Evolutionary conservation across 2,329 filamentous ascomycete species (phyloP).

Genomic region (Exophiala aquamarina): DNA sequence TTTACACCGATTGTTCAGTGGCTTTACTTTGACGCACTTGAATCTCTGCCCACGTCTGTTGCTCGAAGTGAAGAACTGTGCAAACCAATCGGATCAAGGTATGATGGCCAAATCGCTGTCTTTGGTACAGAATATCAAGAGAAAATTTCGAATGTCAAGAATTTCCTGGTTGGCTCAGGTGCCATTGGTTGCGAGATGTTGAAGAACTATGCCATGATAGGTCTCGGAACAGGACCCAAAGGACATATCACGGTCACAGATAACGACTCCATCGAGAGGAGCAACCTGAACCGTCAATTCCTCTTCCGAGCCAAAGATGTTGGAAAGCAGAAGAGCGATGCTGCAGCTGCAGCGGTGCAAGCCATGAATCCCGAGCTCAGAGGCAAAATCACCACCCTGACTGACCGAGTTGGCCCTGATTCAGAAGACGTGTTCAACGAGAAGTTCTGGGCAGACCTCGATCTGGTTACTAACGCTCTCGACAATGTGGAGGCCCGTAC

Average conservation of each 20-base stretch:
- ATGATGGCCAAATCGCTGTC: constrained; percentile 96
- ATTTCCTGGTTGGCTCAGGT: constrained; percentile 94
- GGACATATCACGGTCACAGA: constrained; percentile 92
- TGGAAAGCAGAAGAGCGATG: constrained; percentile 94
- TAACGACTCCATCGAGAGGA: constrained; percentile 98
- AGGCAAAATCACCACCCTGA: constrained; percentile 80
- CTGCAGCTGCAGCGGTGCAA: constrained; percentile 83
- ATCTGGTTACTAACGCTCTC: constrained; percentile 93
- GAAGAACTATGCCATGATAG: constrained; percentile 99
- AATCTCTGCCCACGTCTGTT: constrained; percentile 77
- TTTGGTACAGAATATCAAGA: constrained; percentile 93
- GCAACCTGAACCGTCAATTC: constrained; percentile 96
- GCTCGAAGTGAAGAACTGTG: constrained; percentile 82
- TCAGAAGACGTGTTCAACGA: constrained; percentile 96
- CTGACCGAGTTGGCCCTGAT: constrained; percentile 86
- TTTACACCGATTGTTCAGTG: constrained; percentile 95
- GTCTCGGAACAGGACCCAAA: constrained; percentile 80
- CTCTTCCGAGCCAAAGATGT: constrained; percentile 92
- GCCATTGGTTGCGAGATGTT: constrained; percentile 99
- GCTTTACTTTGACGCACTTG: constrained; percentile 97
- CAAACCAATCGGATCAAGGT: constrained; percentile 79
- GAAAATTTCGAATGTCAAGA: constrained; percentile 83
- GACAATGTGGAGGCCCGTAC: constrained; percentile 97
- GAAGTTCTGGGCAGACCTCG: constrained; percentile 80
- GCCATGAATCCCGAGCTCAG: constrained; percentile 92